A percentile compares a stretch with the other conserved stretches of the same genome.
These are phyloP conservation scores for Taphrina deformans DNA, from an alignment of 1,139 yeast genomes.

Conservation along the genomic window DNA sequence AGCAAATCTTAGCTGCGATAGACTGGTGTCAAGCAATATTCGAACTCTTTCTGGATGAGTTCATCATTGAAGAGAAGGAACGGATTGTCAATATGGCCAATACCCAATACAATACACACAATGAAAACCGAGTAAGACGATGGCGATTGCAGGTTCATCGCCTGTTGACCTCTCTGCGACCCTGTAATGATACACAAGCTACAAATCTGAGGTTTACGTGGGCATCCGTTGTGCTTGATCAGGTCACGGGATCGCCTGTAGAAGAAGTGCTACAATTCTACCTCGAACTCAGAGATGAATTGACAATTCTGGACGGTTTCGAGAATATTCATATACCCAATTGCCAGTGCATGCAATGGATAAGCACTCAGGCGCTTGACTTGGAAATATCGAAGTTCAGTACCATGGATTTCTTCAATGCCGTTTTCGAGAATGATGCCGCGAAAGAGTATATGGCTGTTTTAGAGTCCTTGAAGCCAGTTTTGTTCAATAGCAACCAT, in stretches of 20 bases:
- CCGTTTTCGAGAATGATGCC: slow-evolving; percentile 50
- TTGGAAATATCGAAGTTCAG: slow-evolving; percentile 66
- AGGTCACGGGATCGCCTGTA: slow-evolving; percentile 45
- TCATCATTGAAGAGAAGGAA: slow-evolving; percentile 33
- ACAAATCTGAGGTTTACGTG: slow-evolving; percentile 47
- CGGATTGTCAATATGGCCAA: neutral
- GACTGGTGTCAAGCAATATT: slow-evolving; percentile 35
- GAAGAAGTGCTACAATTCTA: slow-evolving; percentile 40
- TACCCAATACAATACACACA: neutral
- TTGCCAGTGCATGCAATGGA: slow-evolving; percentile 60
- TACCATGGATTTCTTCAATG: slow-evolving; percentile 66
- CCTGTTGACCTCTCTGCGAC: slow-evolving; percentile 41
- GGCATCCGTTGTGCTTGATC: slow-evolving; percentile 49
- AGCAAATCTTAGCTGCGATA: neutral
- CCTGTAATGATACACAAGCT: slow-evolving; percentile 19
- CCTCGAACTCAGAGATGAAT: slow-evolving; percentile 31
- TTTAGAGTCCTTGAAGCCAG: slow-evolving; percentile 57
- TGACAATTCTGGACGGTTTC: slow-evolving; percentile 18
- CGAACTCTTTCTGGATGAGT: slow-evolving; percentile 39
- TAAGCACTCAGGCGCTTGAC: slow-evolving; percentile 55
- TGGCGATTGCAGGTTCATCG: slow-evolving; percentile 34
- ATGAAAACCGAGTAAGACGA: slow-evolving; percentile 2
- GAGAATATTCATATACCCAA: slow-evolving; percentile 41
- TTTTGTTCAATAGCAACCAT: slow-evolving; percentile 45
- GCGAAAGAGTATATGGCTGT: slow-evolving; percentile 51